Percentiles rank a stretch among this genome's conserved stretches.
phyloP scores from a whole-genome alignment of 768 basidiomycete species.

The Nevesoporus exiguus region DNA sequence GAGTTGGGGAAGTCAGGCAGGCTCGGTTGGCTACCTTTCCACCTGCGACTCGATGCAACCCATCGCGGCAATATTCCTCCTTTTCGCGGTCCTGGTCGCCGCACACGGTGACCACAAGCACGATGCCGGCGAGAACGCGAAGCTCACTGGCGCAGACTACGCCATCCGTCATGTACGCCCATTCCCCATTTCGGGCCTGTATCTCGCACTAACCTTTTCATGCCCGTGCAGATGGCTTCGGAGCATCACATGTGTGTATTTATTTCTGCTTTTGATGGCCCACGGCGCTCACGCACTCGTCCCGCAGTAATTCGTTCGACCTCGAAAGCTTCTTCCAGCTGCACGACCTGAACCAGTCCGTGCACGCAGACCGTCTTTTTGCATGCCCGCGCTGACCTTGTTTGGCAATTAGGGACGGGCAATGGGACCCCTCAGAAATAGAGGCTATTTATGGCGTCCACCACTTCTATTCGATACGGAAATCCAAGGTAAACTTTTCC shows the following conservation, averaged over 20 bases:
- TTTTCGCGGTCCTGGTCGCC: constrained; percentile 30
- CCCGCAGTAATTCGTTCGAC: constrained; percentile 75
- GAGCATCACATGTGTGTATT: constrained; percentile 78
- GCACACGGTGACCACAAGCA: constrained; percentile 66
- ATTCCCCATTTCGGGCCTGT: constrained; percentile 4
- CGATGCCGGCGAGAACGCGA: constrained; percentile 51
- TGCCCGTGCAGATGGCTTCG: constrained; percentile 65
- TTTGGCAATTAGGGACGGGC: constrained; percentile 55
- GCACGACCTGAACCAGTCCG: constrained; percentile 84
- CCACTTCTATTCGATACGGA: constrained; percentile 82
- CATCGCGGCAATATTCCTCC: constrained; percentile 40
- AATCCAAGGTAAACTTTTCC: constrained; percentile 54
- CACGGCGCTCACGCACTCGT: neutral
- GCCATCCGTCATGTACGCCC: constrained; percentile 82
- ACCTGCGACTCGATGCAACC: constrained; percentile 42
- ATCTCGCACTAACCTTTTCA: constrained; percentile 12
- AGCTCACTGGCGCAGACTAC: constrained; percentile 53
- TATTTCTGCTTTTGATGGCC: neutral
- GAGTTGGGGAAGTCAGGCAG: neutral
- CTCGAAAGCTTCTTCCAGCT: constrained; percentile 89
- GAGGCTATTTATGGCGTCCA: constrained; percentile 96
- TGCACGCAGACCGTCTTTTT: neutral
- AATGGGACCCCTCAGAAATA: constrained; percentile 84
- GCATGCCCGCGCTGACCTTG: neutral
- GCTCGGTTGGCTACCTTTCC: constrained; percentile 4